Base-by-base conservation (phyloP, 2,329 filamentous ascomycete species). In the Xylaria digitata region DNA sequence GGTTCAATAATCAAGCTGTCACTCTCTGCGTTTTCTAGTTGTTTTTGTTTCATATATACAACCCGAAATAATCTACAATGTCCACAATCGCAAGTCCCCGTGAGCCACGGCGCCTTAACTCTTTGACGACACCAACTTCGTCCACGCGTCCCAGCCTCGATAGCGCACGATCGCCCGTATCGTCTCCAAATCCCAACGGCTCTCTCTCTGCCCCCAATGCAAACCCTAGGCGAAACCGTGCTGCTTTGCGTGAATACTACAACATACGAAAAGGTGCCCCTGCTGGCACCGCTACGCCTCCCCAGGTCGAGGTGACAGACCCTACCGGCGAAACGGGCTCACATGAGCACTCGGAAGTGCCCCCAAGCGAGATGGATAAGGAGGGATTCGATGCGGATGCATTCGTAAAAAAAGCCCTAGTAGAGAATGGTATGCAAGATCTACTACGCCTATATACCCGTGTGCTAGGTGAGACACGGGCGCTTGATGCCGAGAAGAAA, bases 401-500 rank as follows among this genome's bases (percentile, higher is more conserved):
- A 7, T 95, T 90, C 72, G 87, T 94, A 6, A 81, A 84, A 63
- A 80, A 82, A 52, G 81, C 92, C 15, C 82, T 94, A 6, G 83
- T 83, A n/a, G 84, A 83, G 60, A 87, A 87, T 75, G 85, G 86
- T 6, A 82, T 96, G 40, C 87, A 90, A 75, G 90, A 91, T 61
- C 82, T 96, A 60, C 77, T 96, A 75, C 84, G 84, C 60, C 83
- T 90, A 1, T 94, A 96, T 77, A 89, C 90, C 53, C 85, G 87
- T 23, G 84, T 95, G 9, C 80, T 95, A 72, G 86, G 89, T 71
- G 95, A 98, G 81, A 95, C 97, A 54, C 84, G 94, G 43, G 94
- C 93, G 1, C 84, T 99, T 19, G 96, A 98, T 75, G 95, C 95
- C 26, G 96, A 99, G 84, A 92, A 96, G 79, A 99, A 99, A 81